These are phyloP conservation scores for Carpinus fangiana DNA, from an alignment of 306 rosid species.

Conservation along the genomic window DNA sequence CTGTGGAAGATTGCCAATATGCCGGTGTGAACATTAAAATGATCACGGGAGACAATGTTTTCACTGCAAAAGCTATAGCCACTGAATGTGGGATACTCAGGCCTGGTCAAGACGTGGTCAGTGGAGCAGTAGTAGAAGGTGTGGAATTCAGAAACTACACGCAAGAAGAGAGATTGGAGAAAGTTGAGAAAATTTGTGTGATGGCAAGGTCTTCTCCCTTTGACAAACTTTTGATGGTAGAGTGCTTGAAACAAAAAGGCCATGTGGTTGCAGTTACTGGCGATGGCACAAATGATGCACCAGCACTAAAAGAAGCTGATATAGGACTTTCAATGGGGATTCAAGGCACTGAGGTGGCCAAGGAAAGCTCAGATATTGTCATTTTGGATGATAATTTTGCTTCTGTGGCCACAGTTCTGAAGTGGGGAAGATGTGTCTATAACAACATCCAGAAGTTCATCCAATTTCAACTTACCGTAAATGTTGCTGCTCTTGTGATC, in stretches of 20 bases:
- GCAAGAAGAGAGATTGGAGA: slow-evolving; percentile 32
- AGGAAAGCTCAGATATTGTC: slow-evolving; percentile 40
- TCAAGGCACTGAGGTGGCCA: slow-evolving; percentile 34
- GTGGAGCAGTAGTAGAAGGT: slow-evolving; percentile 34
- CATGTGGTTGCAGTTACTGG: slow-evolving; percentile 37
- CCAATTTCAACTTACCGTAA: slow-evolving; percentile 37
- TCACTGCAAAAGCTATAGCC: slow-evolving; percentile 39
- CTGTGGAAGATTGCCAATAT: neutral
- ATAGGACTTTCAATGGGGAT: slow-evolving; percentile 42
- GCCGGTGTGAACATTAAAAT: slow-evolving; percentile 26
- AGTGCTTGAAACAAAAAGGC: slow-evolving; percentile 40
- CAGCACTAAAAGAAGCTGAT: slow-evolving; percentile 29
- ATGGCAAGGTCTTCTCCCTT: slow-evolving; percentile 40
- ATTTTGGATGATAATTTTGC: slow-evolving; percentile 38
- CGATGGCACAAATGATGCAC: slow-evolving; percentile 38
- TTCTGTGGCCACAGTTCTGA: slow-evolving; percentile 25
- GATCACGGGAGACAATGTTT: slow-evolving; percentile 35
- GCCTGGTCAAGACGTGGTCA: neutral
- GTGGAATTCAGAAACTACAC: slow-evolving; percentile 30
- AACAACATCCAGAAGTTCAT: slow-evolving; percentile 40
- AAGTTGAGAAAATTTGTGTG: slow-evolving; percentile 30
- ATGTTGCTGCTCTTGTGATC: slow-evolving; percentile 32
- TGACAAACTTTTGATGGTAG: slow-evolving; percentile 40
- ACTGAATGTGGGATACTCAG: slow-evolving; percentile 33
- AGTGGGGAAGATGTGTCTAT: slow-evolving; percentile 32